Percentiles rank a stretch among this genome's conserved stretches.
Evolutionary conservation across 495 filamentous ascomycete genomes (phyloP).

Genomic region (Penicillium odoratum): DNA sequence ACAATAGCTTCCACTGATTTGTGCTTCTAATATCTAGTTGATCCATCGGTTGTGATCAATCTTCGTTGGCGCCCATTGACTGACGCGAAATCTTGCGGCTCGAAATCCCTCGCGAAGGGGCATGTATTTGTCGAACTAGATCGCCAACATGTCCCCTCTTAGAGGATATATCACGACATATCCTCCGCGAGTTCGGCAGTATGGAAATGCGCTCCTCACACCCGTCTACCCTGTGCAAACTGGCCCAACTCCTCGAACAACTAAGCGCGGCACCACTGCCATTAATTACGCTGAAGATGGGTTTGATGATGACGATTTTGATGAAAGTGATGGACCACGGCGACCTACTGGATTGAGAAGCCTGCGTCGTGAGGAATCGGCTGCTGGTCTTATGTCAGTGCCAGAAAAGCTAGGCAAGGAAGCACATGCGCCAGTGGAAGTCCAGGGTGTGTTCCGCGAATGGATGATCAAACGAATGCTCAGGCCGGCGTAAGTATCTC

Average conservation of each 20-base stretch:
- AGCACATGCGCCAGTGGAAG: slow-evolving; percentile 71
- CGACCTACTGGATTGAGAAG: slow-evolving; percentile 84
- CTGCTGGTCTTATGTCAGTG: slow-evolving; percentile 57
- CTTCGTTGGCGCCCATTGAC: slow-evolving; percentile 17
- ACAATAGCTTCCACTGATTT: neutral
- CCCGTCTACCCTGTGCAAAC: slow-evolving; percentile 72
- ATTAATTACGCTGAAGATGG: slow-evolving; percentile 98
- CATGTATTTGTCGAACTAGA: slow-evolving; percentile 41
- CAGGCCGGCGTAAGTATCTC: slow-evolving; percentile 44
- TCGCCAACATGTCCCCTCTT: slow-evolving; percentile 60
- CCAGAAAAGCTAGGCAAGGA: slow-evolving; percentile 84
- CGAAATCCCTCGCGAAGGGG: slow-evolving; percentile 32
- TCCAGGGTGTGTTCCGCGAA: slow-evolving; percentile 89
- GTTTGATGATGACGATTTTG: slow-evolving; percentile 91
- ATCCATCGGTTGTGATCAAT: slow-evolving; percentile 10
- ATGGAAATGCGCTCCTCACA: slow-evolving; percentile 88
- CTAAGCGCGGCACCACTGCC: slow-evolving; percentile 92
- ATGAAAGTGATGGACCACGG: slow-evolving; percentile 76
- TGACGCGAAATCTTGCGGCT: slow-evolving; percentile 22
- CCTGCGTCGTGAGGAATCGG: slow-evolving; percentile 73
- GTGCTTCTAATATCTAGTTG: neutral
- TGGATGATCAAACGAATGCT: slow-evolving; percentile 85
- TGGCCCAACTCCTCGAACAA: slow-evolving; percentile 75
- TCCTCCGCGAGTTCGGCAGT: slow-evolving; percentile 85
- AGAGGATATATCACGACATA: slow-evolving; percentile 91